A percentile compares a stretch with the other conserved stretches of the same genome.
These are phyloP conservation scores for Laguncularia racemosa DNA, from an alignment of 345 rosid genomes.

Conservation along the genomic window DNA sequence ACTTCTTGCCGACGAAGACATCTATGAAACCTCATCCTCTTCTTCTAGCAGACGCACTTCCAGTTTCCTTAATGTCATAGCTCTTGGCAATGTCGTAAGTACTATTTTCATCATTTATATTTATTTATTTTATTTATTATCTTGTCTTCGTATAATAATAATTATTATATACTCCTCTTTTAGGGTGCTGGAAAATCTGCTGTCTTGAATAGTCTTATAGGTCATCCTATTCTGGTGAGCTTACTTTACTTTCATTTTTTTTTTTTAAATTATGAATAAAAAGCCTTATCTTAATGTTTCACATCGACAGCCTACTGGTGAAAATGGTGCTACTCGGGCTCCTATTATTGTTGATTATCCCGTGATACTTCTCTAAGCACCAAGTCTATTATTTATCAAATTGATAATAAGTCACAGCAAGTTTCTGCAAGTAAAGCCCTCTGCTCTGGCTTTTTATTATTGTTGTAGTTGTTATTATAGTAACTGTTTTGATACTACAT, in stretches of 20 bases:
- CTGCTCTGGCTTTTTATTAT: background rate
- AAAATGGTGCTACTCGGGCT: slow-evolving; percentile 98
- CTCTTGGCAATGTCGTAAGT: slow-evolving; percentile 88
- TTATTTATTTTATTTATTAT: background rate
- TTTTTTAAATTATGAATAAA: no score
- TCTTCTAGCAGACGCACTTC: slow-evolving; percentile 58
- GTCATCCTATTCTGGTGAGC: slow-evolving; percentile 93
- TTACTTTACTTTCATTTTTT: slow-evolving; percentile 7
- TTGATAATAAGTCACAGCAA: slow-evolving; percentile 87
- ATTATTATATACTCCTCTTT: background rate
- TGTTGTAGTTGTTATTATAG: background rate
- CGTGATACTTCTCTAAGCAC: slow-evolving; percentile 70
- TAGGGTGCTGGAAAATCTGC: slow-evolving; percentile 99
- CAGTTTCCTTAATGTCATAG: slow-evolving; percentile 76
- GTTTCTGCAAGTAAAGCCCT: slow-evolving; percentile 83
- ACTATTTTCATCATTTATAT: background rate
- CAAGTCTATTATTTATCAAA: slow-evolving; percentile 68
- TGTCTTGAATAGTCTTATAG: slow-evolving; percentile 81
- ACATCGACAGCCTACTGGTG: slow-evolving; percentile 84
- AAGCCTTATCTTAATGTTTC: slow-evolving; percentile 1
- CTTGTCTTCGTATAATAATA: background rate
- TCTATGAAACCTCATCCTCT: slow-evolving; percentile 45
- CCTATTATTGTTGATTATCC: slow-evolving; percentile 68
- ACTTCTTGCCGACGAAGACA: slow-evolving; percentile 89
- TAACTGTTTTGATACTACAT: background rate